These are phyloP conservation scores for Bryopsis sp. DNA, from an alignment of 139 green algal genomes.

Conservation along the genomic window DNA sequence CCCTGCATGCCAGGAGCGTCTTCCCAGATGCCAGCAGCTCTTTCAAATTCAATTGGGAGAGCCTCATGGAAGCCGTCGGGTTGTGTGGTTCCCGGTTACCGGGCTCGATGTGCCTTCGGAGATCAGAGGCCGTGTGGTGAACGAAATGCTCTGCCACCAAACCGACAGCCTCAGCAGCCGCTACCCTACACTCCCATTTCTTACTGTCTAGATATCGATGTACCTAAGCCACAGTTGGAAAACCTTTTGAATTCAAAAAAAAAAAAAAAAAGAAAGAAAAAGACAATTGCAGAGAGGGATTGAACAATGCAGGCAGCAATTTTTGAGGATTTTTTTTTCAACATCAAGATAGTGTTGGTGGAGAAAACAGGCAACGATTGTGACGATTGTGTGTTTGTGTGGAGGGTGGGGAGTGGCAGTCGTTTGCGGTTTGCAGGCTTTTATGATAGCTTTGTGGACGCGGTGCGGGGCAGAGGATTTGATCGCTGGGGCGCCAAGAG, in stretches of 20 bases:
- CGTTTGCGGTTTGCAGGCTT: no score
- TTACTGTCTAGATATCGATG: slow-evolving; percentile 47
- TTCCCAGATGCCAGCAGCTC: slow-evolving; percentile 58
- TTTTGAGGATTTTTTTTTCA: no score
- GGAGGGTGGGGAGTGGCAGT: no score
- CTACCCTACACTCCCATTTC: slow-evolving; percentile 72
- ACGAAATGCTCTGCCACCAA: slow-evolving; percentile 57
- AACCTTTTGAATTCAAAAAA: not conserved
- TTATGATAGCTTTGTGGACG: no score
- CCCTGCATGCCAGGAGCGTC: slow-evolving; percentile 64
- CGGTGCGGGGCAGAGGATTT: no score
- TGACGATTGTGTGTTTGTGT: no score
- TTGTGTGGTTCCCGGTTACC: not conserved
- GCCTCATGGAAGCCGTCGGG: not conserved
- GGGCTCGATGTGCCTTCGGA: slow-evolving; percentile 23
- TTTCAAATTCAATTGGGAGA: slow-evolving; percentile 45
- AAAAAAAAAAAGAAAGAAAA: slow-evolving; percentile 9
- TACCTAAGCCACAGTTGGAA: slow-evolving; percentile 35
- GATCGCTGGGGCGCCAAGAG: not conserved
- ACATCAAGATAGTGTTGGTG: no score
- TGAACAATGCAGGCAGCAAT: no score
- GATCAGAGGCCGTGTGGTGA: slow-evolving; percentile 46
- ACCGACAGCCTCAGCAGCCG: slow-evolving; percentile 64
- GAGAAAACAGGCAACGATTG: no score
- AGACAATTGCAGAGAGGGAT: no score